phyloP scores from a whole-genome alignment of 805 yeast genomes.

The Pichia exigua region DNA sequence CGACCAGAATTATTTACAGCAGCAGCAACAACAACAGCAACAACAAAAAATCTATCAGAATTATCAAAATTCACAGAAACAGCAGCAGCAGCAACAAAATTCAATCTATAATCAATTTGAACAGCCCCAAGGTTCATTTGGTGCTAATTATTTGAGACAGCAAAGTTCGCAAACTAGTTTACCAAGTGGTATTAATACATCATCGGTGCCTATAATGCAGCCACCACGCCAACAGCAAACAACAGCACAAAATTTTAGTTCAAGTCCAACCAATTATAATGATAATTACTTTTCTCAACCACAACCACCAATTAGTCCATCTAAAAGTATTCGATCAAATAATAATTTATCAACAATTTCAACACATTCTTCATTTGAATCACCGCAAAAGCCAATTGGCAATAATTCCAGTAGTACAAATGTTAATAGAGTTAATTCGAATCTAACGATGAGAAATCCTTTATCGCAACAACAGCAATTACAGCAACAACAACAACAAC shows the following conservation, averaged over 20 bases:
- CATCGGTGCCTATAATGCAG: neutral
- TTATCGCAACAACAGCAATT: constrained; percentile 8
- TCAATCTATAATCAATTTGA: constrained; percentile 7
- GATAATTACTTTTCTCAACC: constrained; percentile 21
- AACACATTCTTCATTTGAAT: constrained; percentile 23
- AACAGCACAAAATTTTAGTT: constrained; percentile 9
- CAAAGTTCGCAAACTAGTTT: constrained; percentile 19
- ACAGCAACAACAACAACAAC: constrained; percentile 5
- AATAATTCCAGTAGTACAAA: neutral
- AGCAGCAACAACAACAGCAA: constrained; percentile 16
- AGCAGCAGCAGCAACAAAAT: constrained; percentile 19
- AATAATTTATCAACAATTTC: constrained; percentile 26
- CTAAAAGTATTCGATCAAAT: constrained; percentile 26
- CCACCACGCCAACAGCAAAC: constrained; percentile 6
- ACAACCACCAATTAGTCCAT: constrained; percentile 30
- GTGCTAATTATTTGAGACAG: constrained; percentile 15
- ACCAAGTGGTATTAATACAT: constrained; percentile 5
- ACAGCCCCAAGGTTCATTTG: constrained; percentile 14
- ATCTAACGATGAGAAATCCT: neutral
- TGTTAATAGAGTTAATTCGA: neutral
- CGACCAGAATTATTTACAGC: constrained; percentile 13
- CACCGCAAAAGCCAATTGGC: constrained; percentile 18
- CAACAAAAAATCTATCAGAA: constrained; percentile 18
- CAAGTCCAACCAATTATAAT: constrained; percentile 21
- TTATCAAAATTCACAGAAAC: constrained; percentile 29